phyloP scores from a whole-genome alignment of 495 filamentous ascomycete genomes.

The Aspergillus panamensis region DNA sequence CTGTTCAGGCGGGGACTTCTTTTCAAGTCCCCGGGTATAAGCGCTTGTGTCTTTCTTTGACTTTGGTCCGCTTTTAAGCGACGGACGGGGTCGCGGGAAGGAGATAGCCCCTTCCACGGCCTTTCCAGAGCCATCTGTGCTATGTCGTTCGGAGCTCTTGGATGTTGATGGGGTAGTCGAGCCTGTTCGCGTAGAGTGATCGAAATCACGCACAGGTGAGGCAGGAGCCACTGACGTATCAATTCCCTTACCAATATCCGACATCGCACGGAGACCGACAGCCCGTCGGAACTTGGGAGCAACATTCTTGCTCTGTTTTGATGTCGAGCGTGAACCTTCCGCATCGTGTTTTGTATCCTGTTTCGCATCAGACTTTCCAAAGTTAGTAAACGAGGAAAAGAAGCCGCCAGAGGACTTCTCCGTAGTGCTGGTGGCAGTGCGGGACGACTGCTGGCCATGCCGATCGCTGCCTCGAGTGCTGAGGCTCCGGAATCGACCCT shows the following conservation, averaged over 20 bases:
- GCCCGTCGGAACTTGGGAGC: constrained; percentile 49
- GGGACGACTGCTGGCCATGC: constrained; percentile 42
- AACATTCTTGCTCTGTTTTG: constrained; percentile 39
- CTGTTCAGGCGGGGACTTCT: constrained; percentile 77
- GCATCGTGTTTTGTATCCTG: constrained; percentile 14
- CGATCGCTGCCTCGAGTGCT: constrained; percentile 40
- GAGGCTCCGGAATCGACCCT: constrained; percentile 45
- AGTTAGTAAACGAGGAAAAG: constrained; percentile 48
- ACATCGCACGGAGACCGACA: constrained; percentile 72
- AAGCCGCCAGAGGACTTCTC: constrained; percentile 43
- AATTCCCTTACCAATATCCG: constrained; percentile 52
- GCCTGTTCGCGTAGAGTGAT: constrained; percentile 68
- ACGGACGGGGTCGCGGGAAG: constrained; percentile 40
- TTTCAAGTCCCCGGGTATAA: constrained; percentile 81
- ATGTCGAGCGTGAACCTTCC: constrained; percentile 45
- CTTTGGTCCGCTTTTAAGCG: constrained; percentile 48
- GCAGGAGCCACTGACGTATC: constrained; percentile 40
- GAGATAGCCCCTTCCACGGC: constrained; percentile 53
- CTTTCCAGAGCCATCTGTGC: constrained; percentile 59
- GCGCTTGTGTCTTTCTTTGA: constrained; percentile 93
- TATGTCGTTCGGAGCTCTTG: constrained; percentile 73
- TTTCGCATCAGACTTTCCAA: constrained; percentile 45
- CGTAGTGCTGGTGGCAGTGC: constrained; percentile 48
- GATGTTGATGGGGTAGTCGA: constrained; percentile 85
- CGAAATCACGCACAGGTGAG: constrained; percentile 61